These are phyloP conservation scores for Erysimum cheiranthoides DNA, from an alignment of 345 rosid genomes.

Conservation along the genomic window DNA sequence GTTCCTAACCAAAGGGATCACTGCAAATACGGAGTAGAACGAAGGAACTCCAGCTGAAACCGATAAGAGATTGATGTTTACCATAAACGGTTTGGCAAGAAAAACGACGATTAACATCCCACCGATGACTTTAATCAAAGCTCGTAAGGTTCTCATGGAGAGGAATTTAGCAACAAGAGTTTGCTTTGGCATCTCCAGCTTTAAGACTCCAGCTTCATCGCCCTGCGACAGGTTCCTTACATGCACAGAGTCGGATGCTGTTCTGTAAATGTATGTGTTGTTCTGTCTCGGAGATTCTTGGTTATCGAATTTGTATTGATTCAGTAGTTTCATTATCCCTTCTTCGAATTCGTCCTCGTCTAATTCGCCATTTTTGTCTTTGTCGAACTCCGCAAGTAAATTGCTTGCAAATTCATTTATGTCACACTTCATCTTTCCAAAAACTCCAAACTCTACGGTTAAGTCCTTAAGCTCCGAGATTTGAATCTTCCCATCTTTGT, in stretches of 20 bases:
- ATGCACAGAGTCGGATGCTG: slow-evolving; percentile 35
- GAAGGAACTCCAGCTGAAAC: slow-evolving; percentile 46
- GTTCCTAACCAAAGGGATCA: slow-evolving; percentile 47
- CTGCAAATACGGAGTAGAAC: slow-evolving; percentile 41
- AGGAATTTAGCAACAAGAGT: slow-evolving; percentile 23
- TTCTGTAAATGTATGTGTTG: slow-evolving; percentile 43
- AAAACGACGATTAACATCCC: slow-evolving; percentile 44
- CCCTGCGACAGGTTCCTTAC: slow-evolving; percentile 12
- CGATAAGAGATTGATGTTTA: slow-evolving; percentile 40
- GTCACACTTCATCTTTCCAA: slow-evolving; percentile 48
- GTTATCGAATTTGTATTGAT: slow-evolving; percentile 45
- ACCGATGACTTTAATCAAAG: slow-evolving; percentile 36
- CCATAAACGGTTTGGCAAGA: slow-evolving; percentile 47
- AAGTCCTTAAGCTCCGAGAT: slow-evolving; percentile 46
- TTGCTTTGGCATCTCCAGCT: slow-evolving; percentile 46
- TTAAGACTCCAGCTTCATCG: slow-evolving; percentile 37
- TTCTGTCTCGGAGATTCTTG: slow-evolving; percentile 39
- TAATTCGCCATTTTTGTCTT: slow-evolving; percentile 44
- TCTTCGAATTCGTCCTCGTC: slow-evolving; percentile 45
- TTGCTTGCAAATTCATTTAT: slow-evolving; percentile 47
- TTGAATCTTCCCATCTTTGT: slow-evolving; percentile 50
- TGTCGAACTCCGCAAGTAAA: slow-evolving; percentile 42
- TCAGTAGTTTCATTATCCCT: slow-evolving; percentile 42
- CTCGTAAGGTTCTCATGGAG: slow-evolving; percentile 37
- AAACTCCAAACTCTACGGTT: slow-evolving; percentile 45